Evolutionary conservation across 441 rosid genomes (phyloP).

Genomic region (Populus hybrid): DNA sequence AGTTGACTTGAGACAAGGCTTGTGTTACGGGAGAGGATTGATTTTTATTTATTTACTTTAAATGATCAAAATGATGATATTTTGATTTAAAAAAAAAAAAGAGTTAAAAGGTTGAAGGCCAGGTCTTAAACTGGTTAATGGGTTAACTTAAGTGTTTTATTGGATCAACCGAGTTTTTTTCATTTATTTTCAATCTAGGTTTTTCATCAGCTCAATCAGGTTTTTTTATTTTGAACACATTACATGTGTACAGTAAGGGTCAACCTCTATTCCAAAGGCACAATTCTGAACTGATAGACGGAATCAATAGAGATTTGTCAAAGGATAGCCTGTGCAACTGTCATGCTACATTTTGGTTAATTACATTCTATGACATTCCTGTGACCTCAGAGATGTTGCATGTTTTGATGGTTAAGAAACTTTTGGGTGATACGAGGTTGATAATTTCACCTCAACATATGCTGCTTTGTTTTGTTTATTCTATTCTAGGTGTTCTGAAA

Average conservation of each 20-base stretch:
- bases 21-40: too few species aligned
- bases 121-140: too few species aligned
- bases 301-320: slow-evolving; percentile 55
- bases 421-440: neutral
- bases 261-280: slow-evolving; percentile 94
- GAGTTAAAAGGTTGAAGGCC: too few species aligned
- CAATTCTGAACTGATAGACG: slow-evolving; percentile 85
- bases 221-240: slow-evolving; percentile 44
- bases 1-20: too few species aligned
- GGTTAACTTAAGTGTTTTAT: too few species aligned
- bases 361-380: neutral
- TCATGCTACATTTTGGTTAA: neutral
- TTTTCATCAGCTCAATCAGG: too few species aligned
- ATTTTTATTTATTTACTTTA: too few species aligned
- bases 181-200: too few species aligned
- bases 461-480: neutral
- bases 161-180: too few species aligned
- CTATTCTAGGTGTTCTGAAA: slow-evolving; percentile 11
- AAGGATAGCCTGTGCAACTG: slow-evolving; percentile 39
- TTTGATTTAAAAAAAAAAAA: too few species aligned
- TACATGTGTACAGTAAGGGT: slow-evolving; percentile 77
- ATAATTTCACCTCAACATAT: neutral
- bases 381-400: neutral
- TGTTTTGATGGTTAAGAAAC: neutral
- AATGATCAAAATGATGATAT: too few species aligned